phyloP scores from a whole-genome alignment of 352 stramenopile species.

The Phytophthora uliginosa region DNA sequence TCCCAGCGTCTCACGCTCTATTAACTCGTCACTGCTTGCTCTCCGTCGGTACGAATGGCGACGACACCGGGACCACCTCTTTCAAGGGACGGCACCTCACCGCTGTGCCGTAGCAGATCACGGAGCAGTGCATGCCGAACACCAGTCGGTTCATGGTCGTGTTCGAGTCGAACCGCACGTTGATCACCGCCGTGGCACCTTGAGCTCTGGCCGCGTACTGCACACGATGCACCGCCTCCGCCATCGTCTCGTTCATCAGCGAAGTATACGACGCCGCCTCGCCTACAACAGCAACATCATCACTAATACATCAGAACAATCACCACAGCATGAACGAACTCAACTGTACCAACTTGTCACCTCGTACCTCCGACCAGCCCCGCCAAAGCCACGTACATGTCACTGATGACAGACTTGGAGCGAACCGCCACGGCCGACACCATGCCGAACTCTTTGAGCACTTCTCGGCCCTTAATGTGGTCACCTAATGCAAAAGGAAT shows the following conservation, averaged over 20 bases:
- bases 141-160: conserved; percentile 90
- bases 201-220: conserved; percentile 77
- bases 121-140: conserved; percentile 85
- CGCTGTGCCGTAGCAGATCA: conserved; percentile 84
- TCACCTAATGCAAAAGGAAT: conserved; percentile 49
- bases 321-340: neutral
- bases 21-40: conserved; percentile 27
- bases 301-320: neutral
- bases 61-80: conserved; percentile 15
- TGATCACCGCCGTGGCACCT: conserved; percentile 81
- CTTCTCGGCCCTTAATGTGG: conserved; percentile 71
- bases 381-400: conserved; percentile 83
- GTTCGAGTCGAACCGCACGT: conserved; percentile 87
- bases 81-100: conserved; percentile 63
- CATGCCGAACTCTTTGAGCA: conserved; percentile 81
- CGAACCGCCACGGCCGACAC: conserved; percentile 81
- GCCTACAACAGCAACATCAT: conserved; percentile 27
- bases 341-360: neutral
- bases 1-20: conserved; percentile 12
- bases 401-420: conserved; percentile 85
- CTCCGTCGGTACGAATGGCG: conserved; percentile 14
- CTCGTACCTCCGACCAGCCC: conserved; percentile 72
- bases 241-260: conserved; percentile 87
- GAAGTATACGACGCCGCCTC: conserved; percentile 83
- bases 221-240: conserved; percentile 82